Conservation (phyloP, 2,329 filamentous ascomycete genomes). For the Cercospora berteroae region DNA sequence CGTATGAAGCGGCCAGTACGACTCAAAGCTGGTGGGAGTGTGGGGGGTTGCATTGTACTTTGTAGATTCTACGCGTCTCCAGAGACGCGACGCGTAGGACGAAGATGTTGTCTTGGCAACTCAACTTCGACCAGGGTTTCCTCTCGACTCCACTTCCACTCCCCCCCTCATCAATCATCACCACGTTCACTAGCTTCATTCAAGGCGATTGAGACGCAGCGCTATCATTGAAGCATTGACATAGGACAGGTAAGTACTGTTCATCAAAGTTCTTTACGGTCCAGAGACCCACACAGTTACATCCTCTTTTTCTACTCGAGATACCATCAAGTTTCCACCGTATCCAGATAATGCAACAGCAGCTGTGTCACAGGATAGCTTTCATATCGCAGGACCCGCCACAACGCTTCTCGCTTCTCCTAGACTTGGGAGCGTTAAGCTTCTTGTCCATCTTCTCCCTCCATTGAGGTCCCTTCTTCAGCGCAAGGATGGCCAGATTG, state of each 20-base stretch:
- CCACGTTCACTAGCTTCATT: neutral
- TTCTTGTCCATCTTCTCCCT: constrained; percentile 30
- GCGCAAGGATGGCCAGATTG: constrained; percentile 29
- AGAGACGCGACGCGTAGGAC: neutral
- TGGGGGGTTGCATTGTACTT: neutral
- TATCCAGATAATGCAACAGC: neutral
- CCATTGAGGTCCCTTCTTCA: constrained; percentile 35
- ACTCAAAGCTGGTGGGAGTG: neutral
- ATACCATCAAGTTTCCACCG: neutral
- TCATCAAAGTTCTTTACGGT: neutral
- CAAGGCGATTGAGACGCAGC: neutral
- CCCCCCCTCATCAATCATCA: neutral
- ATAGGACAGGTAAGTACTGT: neutral
- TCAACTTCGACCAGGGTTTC: neutral
- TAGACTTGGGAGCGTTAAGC: constrained; percentile 20
- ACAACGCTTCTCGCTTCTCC: neutral
- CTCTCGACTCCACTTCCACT: neutral
- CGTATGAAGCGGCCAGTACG: neutral
- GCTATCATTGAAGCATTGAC: neutral
- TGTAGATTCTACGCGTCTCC: neutral
- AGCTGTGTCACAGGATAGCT: no score
- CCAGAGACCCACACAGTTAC: neutral
- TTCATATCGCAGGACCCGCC: neutral
- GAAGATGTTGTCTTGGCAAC: neutral
- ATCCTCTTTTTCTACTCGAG: neutral